Conservation (phyloP, 2,329 filamentous ascomycete species). For the Pseudogymnoascus sp. region DNA sequence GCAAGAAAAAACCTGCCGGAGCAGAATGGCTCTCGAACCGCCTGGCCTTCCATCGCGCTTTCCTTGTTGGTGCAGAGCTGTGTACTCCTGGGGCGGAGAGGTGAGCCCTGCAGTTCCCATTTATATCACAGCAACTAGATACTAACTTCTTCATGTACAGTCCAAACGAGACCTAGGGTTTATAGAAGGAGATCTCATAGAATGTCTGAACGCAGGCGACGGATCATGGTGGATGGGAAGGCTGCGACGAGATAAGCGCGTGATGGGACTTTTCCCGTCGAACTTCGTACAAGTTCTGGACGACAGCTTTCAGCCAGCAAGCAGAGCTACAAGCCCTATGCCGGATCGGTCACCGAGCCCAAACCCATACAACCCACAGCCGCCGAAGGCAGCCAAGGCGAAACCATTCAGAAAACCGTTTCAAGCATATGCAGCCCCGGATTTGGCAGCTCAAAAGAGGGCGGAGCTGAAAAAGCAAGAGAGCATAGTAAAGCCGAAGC, state of each 20-base stretch:
- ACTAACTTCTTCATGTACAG: constrained; percentile 31
- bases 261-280: constrained; percentile 88
- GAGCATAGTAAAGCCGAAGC: constrained; percentile 18
- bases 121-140: constrained; percentile 8
- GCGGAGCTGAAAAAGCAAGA: constrained; percentile 25
- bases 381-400: constrained; percentile 35
- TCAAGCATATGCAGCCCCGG: constrained; percentile 57
- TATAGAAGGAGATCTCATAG: constrained; percentile 94
- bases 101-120: constrained; percentile 24
- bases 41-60: constrained; percentile 66
- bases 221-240: constrained; percentile 98
- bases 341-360: constrained; percentile 25
- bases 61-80: constrained; percentile 83
- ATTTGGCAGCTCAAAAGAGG: constrained; percentile 53
- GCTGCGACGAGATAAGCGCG: constrained; percentile 78
- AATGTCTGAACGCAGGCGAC: constrained; percentile 95
- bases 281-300: constrained; percentile 93
- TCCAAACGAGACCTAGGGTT: constrained; percentile 93
- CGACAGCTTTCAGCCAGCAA: constrained; percentile 72
- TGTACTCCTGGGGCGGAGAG: constrained; percentile 93
- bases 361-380: constrained; percentile 24
- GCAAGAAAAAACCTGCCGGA: not conserved
- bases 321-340: constrained; percentile 48
- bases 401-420: constrained; percentile 60
- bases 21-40: constrained; percentile 45